A percentile compares a stretch with the other conserved stretches of the same genome.
phyloP scores from a whole-genome alignment of 208 protist species.

The Borovskyia barvae region DNA sequence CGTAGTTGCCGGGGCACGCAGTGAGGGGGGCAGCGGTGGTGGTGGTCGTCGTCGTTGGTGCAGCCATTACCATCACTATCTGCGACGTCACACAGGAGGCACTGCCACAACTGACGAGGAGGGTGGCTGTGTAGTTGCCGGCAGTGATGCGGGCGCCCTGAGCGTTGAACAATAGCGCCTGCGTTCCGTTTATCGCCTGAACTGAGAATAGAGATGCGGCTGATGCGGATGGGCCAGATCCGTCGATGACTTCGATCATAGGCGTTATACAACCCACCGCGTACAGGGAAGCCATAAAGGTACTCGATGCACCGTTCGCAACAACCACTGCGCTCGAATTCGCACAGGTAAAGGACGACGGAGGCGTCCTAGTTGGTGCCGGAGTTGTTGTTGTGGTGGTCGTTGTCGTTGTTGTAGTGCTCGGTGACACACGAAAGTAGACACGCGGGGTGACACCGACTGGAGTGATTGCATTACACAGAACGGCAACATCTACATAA shows the following conservation, averaged over 20 bases:
- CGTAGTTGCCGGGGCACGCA: constrained; percentile 36
- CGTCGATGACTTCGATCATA: constrained; percentile 2
- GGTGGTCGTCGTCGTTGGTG: constrained; percentile 9
- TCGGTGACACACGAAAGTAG: constrained; percentile 37
- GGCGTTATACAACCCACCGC: constrained; percentile 8
- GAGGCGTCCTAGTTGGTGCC: constrained; percentile 8
- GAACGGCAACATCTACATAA: constrained; percentile 27
- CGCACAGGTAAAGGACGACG: constrained; percentile 17
- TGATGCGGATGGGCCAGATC: background rate
- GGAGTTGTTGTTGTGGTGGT: constrained; percentile 37
- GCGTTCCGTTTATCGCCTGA: constrained; percentile 3
- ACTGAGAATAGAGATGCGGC: constrained; percentile 20
- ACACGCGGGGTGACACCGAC: constrained; percentile 36
- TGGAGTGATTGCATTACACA: constrained; percentile 46
- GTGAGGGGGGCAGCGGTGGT: constrained; percentile 1
- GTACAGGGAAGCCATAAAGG: constrained; percentile 9
- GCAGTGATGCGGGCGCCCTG: constrained; percentile 20
- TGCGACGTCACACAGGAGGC: constrained; percentile 34
- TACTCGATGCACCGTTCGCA: background rate
- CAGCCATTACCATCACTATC: constrained; percentile 19
- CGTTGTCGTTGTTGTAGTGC: constrained; percentile 22
- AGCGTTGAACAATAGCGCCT: constrained; percentile 41
- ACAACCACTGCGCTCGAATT: constrained; percentile 14
- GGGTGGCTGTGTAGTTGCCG: constrained; percentile 39
- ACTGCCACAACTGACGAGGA: constrained; percentile 46